Percentiles rank a stretch among this genome's conserved stretches.
phyloP scores from a whole-genome alignment of 306 rosid genomes.

The Prunus fruticosa region DNA sequence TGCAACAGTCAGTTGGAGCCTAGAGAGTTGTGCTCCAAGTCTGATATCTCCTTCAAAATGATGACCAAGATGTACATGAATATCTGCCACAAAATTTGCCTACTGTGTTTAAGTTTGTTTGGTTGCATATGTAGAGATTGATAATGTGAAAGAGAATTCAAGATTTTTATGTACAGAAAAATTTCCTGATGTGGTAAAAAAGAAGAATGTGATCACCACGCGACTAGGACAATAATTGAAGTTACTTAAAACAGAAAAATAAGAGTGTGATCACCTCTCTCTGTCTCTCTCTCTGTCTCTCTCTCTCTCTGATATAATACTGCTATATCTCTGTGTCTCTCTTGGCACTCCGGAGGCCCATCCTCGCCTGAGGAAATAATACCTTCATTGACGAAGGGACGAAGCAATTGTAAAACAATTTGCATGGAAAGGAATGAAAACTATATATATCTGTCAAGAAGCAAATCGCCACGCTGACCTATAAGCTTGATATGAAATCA shows the following conservation, averaged over 20 bases:
- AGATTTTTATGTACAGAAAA: not conserved
- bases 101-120: not conserved
- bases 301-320: not conserved
- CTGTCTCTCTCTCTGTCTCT: not conserved
- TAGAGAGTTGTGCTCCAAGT: not conserved
- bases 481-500: not conserved
- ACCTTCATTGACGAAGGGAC: not conserved
- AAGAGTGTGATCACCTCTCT: not conserved
- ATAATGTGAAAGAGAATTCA: too few species aligned
- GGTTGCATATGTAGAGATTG: not conserved
- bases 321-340: not conserved
- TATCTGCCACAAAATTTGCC: not conserved
- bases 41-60: not conserved
- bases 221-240: not conserved
- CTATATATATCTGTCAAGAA: not conserved
- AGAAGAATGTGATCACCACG: not conserved
- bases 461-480: not conserved
- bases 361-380: not conserved
- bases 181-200: not conserved
- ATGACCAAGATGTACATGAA: not conserved
- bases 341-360: not conserved
- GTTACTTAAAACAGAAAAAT: not conserved
- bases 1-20: not conserved
- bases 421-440: not conserved
- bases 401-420: not conserved